These are phyloP conservation scores for Metschnikowia reukaufii DNA, from an alignment of 805 yeast genomes.

Conservation along the genomic window DNA sequence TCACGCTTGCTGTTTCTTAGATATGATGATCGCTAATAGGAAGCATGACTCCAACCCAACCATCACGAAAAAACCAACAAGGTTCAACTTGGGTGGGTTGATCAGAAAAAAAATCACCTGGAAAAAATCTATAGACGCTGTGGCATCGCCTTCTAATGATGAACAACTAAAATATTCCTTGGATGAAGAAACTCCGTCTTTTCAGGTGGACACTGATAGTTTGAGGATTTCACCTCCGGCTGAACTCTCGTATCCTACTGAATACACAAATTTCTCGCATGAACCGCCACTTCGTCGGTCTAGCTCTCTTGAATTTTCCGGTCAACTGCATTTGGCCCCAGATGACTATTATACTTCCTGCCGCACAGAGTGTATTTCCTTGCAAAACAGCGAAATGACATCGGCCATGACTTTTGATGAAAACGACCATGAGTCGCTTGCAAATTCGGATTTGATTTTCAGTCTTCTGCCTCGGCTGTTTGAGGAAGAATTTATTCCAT, in stretches of 20 bases:
- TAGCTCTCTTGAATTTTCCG: slow-evolving; percentile 1
- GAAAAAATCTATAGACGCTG: slow-evolving; percentile 15
- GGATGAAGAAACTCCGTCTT: background rate
- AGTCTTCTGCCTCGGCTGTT: background rate
- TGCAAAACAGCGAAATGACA: slow-evolving; percentile 42
- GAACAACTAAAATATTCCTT: slow-evolving; percentile 7
- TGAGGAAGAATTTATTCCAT: slow-evolving; percentile 16
- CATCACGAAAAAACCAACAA: slow-evolving; percentile 11
- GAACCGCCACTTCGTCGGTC: slow-evolving; percentile 5
- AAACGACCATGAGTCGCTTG: slow-evolving; percentile 15
- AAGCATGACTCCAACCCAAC: slow-evolving; percentile 16
- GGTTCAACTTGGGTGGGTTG: slow-evolving; percentile 22
- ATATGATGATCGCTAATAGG: slow-evolving; percentile 18
- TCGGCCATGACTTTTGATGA: slow-evolving; percentile 20
- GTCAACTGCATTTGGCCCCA: background rate
- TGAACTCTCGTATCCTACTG: slow-evolving; percentile 1
- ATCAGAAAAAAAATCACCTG: slow-evolving; percentile 21
- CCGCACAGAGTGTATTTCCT: slow-evolving; percentile 38
- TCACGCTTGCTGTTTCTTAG: background rate
- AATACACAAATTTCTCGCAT: background rate
- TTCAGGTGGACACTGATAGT: background rate
- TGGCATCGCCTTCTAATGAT: slow-evolving; percentile 11
- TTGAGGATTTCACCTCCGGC: background rate
- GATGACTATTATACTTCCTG: slow-evolving; percentile 26
- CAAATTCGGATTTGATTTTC: slow-evolving; percentile 1